phyloP scores from a whole-genome alignment of 1,284 basidiomycete genomes.

The Apiotrichum gamsii region DNA sequence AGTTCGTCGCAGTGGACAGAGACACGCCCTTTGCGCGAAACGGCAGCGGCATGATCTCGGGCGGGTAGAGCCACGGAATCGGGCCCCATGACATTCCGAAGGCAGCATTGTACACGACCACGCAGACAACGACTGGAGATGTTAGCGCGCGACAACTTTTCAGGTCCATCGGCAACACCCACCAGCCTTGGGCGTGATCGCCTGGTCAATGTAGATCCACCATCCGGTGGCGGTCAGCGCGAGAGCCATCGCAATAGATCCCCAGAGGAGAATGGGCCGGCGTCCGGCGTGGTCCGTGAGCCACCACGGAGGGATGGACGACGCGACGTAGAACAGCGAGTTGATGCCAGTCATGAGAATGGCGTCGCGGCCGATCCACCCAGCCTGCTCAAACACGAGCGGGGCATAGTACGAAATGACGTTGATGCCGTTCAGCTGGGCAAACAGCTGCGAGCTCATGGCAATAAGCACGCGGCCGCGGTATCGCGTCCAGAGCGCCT shows the following conservation, averaged over 20 bases:
- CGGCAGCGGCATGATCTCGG: constrained; percentile 86
- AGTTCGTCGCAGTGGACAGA: constrained; percentile 75
- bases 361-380: constrained; percentile 95
- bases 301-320: constrained; percentile 88
- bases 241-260: constrained; percentile 59
- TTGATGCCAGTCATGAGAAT: constrained; percentile 97
- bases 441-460: constrained; percentile 96
- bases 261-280: constrained; percentile 81
- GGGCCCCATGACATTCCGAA: constrained; percentile 61
- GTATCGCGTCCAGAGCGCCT: constrained; percentile 80
- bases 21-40: constrained; percentile 93
- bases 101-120: constrained; percentile 88
- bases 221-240: constrained; percentile 44
- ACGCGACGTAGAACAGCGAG: constrained; percentile 74
- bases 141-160: constrained; percentile 4
- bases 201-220: constrained; percentile 80
- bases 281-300: constrained; percentile 89
- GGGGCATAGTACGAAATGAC: constrained; percentile 90
- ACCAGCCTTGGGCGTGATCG: constrained; percentile 69
- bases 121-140: constrained; percentile 70
- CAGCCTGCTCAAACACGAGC: constrained; percentile 79
- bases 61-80: constrained; percentile 67
- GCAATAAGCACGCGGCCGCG: constrained; percentile 84
- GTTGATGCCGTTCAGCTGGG: constrained; percentile 91
- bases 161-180: constrained; percentile 2